phyloP scores from a whole-genome alignment of 2,329 filamentous ascomycete species.

The Drechslerella dactyloides region DNA sequence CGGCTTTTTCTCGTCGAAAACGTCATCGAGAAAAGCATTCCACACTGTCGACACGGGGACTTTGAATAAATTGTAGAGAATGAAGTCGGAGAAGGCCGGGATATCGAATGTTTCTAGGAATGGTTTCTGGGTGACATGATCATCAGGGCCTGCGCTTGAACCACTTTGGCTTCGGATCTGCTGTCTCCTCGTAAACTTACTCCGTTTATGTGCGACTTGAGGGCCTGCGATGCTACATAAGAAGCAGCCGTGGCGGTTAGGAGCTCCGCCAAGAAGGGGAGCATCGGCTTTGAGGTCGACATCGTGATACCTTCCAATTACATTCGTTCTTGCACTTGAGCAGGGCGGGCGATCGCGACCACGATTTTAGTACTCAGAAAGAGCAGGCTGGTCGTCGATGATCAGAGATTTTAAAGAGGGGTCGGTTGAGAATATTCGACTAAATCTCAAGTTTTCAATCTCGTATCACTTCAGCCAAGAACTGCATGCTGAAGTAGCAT shows the following conservation, averaged over 20 bases:
- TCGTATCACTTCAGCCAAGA: too few species aligned
- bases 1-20: conserved; percentile 35
- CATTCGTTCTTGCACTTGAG: conserved; percentile 1
- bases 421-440: not conserved
- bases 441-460: too few species aligned
- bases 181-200: conserved; percentile 9
- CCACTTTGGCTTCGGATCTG: too few species aligned
- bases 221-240: conserved; percentile 43
- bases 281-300: conserved; percentile 32
- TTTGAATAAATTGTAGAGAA: conserved; percentile 41
- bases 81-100: conserved; percentile 36
- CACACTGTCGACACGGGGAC: conserved; percentile 39
- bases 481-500: too few species aligned
- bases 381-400: not conserved
- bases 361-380: not conserved
- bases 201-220: conserved; percentile 32
- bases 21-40: conserved; percentile 41
- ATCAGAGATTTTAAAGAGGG: not conserved
- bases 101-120: conserved; percentile 42
- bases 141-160: not conserved
- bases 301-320: conserved; percentile 12
- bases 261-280: conserved; percentile 44
- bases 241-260: conserved; percentile 36
- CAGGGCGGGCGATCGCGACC: not conserved
- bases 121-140: conserved; percentile 24